Evolutionary conservation across 2,329 filamentous ascomycete species (phyloP).

Genomic region (Malbranchea cinnamomea): DNA sequence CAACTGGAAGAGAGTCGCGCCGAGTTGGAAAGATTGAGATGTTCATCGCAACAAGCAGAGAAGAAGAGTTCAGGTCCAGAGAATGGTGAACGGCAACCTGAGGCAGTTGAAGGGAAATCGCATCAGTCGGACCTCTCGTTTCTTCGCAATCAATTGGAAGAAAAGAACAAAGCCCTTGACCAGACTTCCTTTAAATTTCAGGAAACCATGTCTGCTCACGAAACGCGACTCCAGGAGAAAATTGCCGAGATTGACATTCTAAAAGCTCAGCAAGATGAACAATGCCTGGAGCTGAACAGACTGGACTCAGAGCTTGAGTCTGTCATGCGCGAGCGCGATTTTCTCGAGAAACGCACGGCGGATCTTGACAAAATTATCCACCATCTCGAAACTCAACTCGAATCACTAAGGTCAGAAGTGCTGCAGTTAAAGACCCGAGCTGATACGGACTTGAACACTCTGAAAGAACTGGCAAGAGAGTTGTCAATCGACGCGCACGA

Average conservation of each 20-base stretch:
- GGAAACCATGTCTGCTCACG: slow-evolving; percentile 19
- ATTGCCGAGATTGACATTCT: slow-evolving; percentile 23
- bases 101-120: slow-evolving; percentile 1
- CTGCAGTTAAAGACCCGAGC: slow-evolving; percentile 21
- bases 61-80: background rate
- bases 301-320: slow-evolving; percentile 21
- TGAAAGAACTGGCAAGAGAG: slow-evolving; percentile 23
- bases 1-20: slow-evolving; percentile 7
- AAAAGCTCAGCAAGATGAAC: slow-evolving; percentile 20
- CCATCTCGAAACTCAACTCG: slow-evolving; percentile 25
- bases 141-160: slow-evolving; percentile 20
- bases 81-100: background rate
- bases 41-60: slow-evolving; percentile 10
- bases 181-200: slow-evolving; percentile 19
- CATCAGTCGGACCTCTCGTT: slow-evolving; percentile 11
- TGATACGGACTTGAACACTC: slow-evolving; percentile 21
- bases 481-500: slow-evolving; percentile 18
- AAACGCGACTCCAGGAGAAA: slow-evolving; percentile 21
- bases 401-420: slow-evolving; percentile 22
- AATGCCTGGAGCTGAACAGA: slow-evolving; percentile 21
- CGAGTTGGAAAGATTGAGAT: slow-evolving; percentile 12
- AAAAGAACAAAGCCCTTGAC: slow-evolving; percentile 21
- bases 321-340: slow-evolving; percentile 19
- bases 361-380: slow-evolving; percentile 20
- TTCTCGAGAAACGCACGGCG: slow-evolving; percentile 20